These are phyloP conservation scores for Aureobasidium sp. DNA, from an alignment of 2,329 filamentous ascomycete genomes.

Conservation along the genomic window DNA sequence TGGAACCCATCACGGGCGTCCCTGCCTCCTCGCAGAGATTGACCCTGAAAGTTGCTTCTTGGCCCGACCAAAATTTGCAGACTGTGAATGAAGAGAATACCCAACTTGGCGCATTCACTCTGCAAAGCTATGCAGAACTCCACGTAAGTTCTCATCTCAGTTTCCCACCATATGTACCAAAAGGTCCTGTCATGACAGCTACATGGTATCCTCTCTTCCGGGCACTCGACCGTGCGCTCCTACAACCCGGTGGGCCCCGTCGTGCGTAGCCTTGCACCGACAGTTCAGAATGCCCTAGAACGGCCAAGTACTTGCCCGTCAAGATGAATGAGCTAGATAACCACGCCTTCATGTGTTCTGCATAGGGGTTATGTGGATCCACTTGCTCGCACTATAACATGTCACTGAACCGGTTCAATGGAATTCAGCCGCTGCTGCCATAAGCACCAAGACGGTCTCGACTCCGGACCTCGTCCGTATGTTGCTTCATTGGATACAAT, in stretches of 20 bases:
- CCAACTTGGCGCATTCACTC: slow-evolving; percentile 54
- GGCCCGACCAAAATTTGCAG: slow-evolving; percentile 56
- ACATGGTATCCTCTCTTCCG: not conserved
- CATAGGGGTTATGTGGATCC: too few relatives aligned
- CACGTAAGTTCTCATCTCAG: slow-evolving; percentile 52
- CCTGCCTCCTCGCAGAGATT: slow-evolving; percentile 72
- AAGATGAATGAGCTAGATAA: too few relatives aligned
- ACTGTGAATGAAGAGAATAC: slow-evolving; percentile 64
- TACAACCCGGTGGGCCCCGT: not conserved
- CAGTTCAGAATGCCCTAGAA: not conserved
- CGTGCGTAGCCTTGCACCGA: not conserved
- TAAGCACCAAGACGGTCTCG: not conserved
- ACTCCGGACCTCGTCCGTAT: not conserved
- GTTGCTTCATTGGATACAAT: too few relatives aligned
- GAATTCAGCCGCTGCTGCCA: too few relatives aligned
- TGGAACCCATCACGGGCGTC: slow-evolving; percentile 88
- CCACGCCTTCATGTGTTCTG: too few relatives aligned
- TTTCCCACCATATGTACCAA: not conserved
- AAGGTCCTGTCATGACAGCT: not conserved
- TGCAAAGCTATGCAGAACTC: slow-evolving; percentile 69
- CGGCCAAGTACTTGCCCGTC: not conserved
- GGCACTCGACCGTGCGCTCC: too few relatives aligned
- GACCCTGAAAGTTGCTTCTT: slow-evolving; percentile 56
- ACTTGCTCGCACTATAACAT: not conserved
- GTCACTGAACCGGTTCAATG: not conserved